These are phyloP conservation scores for Colletotrichum sp. DNA, from an alignment of 2,329 filamentous ascomycete species.

Conservation along the genomic window DNA sequence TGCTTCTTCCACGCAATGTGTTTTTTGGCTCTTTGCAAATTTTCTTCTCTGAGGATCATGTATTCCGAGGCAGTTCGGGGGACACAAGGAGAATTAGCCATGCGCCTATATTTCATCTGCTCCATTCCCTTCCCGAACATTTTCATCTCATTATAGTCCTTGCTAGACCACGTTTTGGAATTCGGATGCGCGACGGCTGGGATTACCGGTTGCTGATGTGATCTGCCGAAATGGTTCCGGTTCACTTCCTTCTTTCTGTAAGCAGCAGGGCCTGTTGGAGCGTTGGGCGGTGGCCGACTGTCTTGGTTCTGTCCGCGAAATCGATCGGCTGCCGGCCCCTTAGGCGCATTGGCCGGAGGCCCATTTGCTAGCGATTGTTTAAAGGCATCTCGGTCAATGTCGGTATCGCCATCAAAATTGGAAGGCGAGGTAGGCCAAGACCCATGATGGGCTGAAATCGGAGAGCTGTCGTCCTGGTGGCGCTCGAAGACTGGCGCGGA, in stretches of 20 bases:
- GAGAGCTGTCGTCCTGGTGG: neutral
- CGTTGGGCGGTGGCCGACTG: constrained; percentile 20
- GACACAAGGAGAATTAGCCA: constrained; percentile 40
- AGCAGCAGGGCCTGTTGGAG: neutral
- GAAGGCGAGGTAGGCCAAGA: neutral
- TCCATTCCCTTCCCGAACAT: constrained; percentile 38
- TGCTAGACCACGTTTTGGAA: constrained; percentile 44
- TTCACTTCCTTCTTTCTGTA: neutral
- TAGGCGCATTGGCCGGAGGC: neutral
- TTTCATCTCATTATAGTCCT: constrained; percentile 33
- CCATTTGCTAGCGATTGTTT: neutral
- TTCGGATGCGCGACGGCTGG: constrained; percentile 38
- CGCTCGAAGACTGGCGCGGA: neutral
- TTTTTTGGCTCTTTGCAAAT: neutral
- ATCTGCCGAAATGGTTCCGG: neutral
- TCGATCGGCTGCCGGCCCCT: neutral
- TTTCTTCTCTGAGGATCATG: neutral
- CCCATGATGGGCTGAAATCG: neutral
- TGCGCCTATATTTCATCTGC: constrained; percentile 40
- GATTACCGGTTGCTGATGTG: constrained; percentile 7
- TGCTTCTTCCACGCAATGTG: neutral
- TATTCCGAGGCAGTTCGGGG: constrained; percentile 25
- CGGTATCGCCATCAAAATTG: neutral
- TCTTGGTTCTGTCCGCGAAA: neutral
- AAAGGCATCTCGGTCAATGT: neutral